Evolutionary conservation across 1,139 yeast genomes (phyloP), one percentile per base, ranked within the genome.

Genomic region (Suhomyces bribrorum): DNA sequence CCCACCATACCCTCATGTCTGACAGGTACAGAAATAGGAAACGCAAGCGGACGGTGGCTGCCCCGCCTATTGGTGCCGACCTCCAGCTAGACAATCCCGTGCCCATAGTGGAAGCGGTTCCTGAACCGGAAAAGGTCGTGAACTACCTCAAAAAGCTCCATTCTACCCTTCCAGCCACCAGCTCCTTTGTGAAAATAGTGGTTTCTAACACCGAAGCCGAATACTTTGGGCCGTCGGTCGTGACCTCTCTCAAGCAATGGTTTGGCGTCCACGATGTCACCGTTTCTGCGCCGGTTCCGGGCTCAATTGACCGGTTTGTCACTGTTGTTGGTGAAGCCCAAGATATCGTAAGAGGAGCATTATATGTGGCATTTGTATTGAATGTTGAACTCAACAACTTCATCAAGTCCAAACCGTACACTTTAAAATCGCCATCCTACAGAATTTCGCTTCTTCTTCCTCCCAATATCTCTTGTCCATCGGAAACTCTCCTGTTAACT

Each of bases 391-490:
- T 64, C 22, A 65, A 66, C 46, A 59, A 60, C 34, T 35, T 59
- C 20, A 35, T 48, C 16, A 40, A 49, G 12, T 35, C 39, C 14
- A 59, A 56, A 29, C 27, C 41, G 8, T 54, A 52, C 37, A 65
- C 69, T 0, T 56, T 70, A 30, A 68, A 67, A 37, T 64, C 73
- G 1, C 37, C 53, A 7, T 58, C 56, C 40, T 68, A 62, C 40
- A 15, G 39, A 18, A 3, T 36, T 3, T 14, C 22, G 3, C 15
- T 31, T 5, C 27, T 36, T 13, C 29, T 36, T 14, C 35, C 35
- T 5, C 26, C 29, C 6, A n/a, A 11, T n/a, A 18, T 28, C 2
- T 7, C 23, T 2, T 8, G n/a, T 3, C 14, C 28, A 7, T 27
- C 15, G 14, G n/a, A 22, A 1, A 31, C 39, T 7, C 5, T 15